Percentiles rank a stretch among this genome's conserved stretches.
phyloP scores from a whole-genome alignment of 371 early-diverging fungal genomes.

The Sporodiniella umbellata region DNA sequence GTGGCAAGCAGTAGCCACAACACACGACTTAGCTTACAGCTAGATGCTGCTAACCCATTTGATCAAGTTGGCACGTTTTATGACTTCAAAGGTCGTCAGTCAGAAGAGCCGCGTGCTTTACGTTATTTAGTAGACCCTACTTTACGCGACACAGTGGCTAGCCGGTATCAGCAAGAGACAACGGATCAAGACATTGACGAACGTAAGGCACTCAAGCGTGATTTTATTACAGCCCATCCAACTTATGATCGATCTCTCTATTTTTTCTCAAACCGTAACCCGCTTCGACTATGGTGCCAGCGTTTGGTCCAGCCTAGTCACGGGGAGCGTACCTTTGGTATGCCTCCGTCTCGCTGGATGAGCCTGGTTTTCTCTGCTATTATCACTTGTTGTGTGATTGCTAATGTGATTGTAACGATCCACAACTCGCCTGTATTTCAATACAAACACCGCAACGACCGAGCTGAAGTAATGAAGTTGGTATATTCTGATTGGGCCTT shows the following conservation, averaged over 20 bases:
- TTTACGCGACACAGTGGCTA: conserved; percentile 23
- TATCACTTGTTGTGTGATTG: conserved; percentile 46
- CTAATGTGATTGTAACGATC: conserved; percentile 50
- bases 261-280: conserved; percentile 48
- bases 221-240: conserved; percentile 61
- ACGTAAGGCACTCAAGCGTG: conserved; percentile 43
- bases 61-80: conserved; percentile 29
- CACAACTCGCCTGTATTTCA: conserved; percentile 61
- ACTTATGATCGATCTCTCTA: conserved; percentile 62
- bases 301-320: conserved; percentile 52
- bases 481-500: conserved; percentile 48
- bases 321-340: conserved; percentile 54
- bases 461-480: conserved; percentile 9
- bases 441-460: conserved; percentile 35
- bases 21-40: conserved; percentile 8
- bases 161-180: conserved; percentile 28
- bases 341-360: conserved; percentile 30
- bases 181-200: conserved; percentile 37
- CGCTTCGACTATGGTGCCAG: conserved; percentile 57
- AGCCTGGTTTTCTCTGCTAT: conserved; percentile 45
- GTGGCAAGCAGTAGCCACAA: background rate
- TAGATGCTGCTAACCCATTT: conserved; percentile 12
- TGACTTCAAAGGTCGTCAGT: conserved; percentile 8
- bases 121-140: conserved; percentile 26
- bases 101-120: conserved; percentile 23